These are phyloP conservation scores for Rhizopogon vesiculosus DNA, from an alignment of 768 basidiomycete genomes.

Conservation along the genomic window DNA sequence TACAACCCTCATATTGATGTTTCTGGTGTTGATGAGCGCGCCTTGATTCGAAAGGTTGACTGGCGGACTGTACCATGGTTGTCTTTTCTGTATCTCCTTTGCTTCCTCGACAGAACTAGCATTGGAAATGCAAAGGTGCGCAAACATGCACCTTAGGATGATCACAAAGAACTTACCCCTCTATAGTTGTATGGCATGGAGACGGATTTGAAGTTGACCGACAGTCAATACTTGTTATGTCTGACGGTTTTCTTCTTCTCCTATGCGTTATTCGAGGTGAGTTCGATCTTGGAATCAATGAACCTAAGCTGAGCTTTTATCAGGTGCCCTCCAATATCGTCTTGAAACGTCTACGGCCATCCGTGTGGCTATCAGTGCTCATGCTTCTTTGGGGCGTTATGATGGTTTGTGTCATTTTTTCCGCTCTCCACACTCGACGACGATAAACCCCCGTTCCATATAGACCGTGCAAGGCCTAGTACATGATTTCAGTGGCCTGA, in stretches of 20 bases:
- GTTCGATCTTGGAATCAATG: conserved; percentile 1
- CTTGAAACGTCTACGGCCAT: conserved; percentile 69
- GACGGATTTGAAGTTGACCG: conserved; percentile 51
- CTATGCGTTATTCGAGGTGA: conserved; percentile 68
- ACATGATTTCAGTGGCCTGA: conserved; percentile 61
- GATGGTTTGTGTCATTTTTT: conserved; percentile 45
- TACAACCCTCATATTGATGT: conserved; percentile 49
- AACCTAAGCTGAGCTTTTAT: neutral
- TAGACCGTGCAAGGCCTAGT: conserved; percentile 74
- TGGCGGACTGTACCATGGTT: conserved; percentile 64
- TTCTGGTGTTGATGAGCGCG: conserved; percentile 61
- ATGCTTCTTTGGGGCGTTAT: conserved; percentile 75
- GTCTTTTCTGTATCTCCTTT: conserved; percentile 70
- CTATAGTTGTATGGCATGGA: conserved; percentile 61
- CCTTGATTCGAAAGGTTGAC: conserved; percentile 68
- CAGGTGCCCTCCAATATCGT: conserved; percentile 70
- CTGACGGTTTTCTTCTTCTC: conserved; percentile 60
- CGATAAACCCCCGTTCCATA: conserved; percentile 5
- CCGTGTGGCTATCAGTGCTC: conserved; percentile 68
- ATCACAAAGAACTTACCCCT: neutral
- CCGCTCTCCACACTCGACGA: too few relatives aligned
- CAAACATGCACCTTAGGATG: neutral
- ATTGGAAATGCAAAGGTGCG: conserved; percentile 39
- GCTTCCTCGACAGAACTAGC: conserved; percentile 60
- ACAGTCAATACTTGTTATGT: conserved; percentile 60